Conservation (phyloP, 768 basidiomycete species). For the Asterophora lycoperdoides region DNA sequence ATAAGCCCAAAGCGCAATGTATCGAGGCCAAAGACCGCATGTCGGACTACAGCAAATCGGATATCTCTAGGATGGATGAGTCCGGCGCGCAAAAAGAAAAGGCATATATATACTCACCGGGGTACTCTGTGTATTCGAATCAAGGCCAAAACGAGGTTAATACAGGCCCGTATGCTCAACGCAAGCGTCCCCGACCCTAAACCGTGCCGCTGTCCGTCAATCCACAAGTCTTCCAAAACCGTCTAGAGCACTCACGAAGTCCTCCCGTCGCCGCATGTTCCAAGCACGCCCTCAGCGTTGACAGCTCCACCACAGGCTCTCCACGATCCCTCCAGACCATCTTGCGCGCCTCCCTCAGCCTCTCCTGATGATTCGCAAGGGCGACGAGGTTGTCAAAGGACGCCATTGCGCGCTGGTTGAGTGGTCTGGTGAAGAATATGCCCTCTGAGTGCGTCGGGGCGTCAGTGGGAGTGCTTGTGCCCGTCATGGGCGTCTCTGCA, state of each 20-base stretch:
- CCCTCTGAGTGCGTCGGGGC: conserved; percentile 17
- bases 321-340: conserved; percentile 82
- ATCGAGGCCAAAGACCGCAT: conserved; percentile 81
- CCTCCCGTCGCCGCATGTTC: conserved; percentile 71
- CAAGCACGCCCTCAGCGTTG: conserved; percentile 59
- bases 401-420: conserved; percentile 48
- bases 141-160: conserved; percentile 78
- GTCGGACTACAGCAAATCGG: conserved; percentile 64
- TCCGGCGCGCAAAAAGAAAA: neutral
- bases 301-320: conserved; percentile 66
- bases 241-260: conserved; percentile 49
- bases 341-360: conserved; percentile 65
- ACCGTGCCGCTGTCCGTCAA: neutral
- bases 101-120: conserved; percentile 41
- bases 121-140: conserved; percentile 65
- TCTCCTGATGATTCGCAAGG: conserved; percentile 79
- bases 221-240: neutral
- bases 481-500: conserved; percentile 10
- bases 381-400: conserved; percentile 85
- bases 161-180: conserved; percentile 74
- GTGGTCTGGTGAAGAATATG: conserved; percentile 48
- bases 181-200: conserved; percentile 79
- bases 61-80: conserved; percentile 41
- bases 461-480: conserved; percentile 10
- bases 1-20: conserved; percentile 83